These are phyloP conservation scores for Hyaloscypha variabilis DNA, from an alignment of 495 filamentous ascomycete species.

Conservation along the genomic window DNA sequence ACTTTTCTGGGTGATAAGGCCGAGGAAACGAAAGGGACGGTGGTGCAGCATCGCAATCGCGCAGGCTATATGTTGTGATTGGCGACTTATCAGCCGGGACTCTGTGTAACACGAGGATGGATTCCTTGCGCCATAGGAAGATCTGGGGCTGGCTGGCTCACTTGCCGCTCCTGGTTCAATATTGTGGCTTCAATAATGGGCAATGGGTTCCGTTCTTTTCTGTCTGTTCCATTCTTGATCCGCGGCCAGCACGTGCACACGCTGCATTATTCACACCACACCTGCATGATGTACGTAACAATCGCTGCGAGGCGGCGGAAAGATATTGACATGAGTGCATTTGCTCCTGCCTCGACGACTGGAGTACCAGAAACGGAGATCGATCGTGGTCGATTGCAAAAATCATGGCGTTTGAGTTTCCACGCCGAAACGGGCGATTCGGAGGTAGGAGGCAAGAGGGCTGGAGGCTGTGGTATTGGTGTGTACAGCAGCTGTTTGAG, in stretches of 20 bases:
- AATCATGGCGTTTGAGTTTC: background rate
- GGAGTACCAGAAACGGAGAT: background rate
- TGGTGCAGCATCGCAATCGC: background rate
- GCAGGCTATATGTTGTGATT: background rate
- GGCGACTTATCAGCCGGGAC: background rate
- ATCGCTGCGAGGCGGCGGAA: background rate
- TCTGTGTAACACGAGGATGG: background rate
- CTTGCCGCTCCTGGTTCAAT: too few species aligned
- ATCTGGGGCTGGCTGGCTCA: too few species aligned
- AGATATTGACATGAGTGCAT: background rate
- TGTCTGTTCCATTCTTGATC: background rate
- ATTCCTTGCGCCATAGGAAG: background rate
- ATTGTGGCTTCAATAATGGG: background rate
- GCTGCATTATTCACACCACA: background rate
- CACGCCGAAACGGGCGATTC: background rate
- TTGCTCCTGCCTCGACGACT: background rate
- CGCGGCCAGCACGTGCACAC: background rate
- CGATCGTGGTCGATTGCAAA: background rate
- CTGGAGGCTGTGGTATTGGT: background rate
- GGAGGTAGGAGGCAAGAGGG: background rate
- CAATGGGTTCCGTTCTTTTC: too few species aligned
- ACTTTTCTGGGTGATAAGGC: background rate
- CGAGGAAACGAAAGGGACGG: background rate
- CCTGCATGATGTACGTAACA: background rate
- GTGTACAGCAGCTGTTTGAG: conserved; percentile 3